Evolutionary conservation across 306 rosid species (phyloP), one percentile per base, ranked within the genome.

Genomic region (Casuarina equisetifolia): DNA sequence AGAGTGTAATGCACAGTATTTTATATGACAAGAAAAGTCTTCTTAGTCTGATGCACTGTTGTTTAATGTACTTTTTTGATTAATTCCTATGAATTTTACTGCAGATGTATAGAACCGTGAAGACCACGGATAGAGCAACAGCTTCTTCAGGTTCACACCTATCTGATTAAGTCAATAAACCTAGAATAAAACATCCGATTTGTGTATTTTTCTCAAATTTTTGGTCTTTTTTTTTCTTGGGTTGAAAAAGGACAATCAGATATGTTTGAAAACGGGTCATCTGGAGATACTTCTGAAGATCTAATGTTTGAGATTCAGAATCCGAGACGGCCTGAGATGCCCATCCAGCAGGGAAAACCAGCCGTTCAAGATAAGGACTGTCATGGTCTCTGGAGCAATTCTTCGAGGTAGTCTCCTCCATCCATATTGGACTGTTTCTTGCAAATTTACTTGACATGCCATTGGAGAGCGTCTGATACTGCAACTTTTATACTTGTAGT

Each of bases 41-140:
- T 10, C 42, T 71, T 50, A 7, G 20, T 32, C 57, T 50, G 2
- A 50, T 32, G 19, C 69, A 44, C 38, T 36, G 12, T 38, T 62
- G 55, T 13, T 42, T 72, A 46, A n/a, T 43, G 40, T 62, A 35
- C 63, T 59, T 25, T 25, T 69, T 53, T 57, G 72, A 20, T 36
- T 54, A 9, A 10, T 66, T 20, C 62, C 42, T 9, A 39, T 42
- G 63, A 12, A 50, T 79, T 74, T 75, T 4, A 73, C 78, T 84
- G 49, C 85, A 95, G 99, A 95, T 95, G 99, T 95, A 92, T 82
- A 87, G 99, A 81, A 95, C 99, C 81, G 99, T 95, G 73, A 95
- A 95, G 77, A 95, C 96, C 42, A 95, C 97, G 7, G 97, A 92
- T 76, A 91, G 83, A 84, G 89, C 97, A 52, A 93, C 97, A 32